These are phyloP conservation scores for Podospora conica DNA, from an alignment of 495 filamentous ascomycete species.

Conservation along the genomic window DNA sequence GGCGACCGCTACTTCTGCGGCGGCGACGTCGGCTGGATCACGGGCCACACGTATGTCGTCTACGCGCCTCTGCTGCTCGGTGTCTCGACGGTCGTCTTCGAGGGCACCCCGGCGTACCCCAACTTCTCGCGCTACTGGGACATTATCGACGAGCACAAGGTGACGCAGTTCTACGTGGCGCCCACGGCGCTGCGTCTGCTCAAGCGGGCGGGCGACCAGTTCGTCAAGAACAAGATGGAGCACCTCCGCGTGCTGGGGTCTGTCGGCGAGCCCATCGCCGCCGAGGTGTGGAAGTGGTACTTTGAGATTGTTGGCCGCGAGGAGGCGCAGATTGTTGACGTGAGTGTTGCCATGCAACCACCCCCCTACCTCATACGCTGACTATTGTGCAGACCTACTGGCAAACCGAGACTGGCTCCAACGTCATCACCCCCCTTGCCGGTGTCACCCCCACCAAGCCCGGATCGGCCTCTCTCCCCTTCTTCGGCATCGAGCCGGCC, in stretches of 20 bases:
- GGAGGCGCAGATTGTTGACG: conserved; percentile 89
- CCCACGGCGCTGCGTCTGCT: conserved; percentile 88
- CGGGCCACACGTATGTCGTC: conserved; percentile 98
- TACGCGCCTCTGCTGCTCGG: conserved; percentile 92
- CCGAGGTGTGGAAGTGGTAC: conserved; percentile 99
- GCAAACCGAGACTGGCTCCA: conserved; percentile 98
- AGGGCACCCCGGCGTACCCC: conserved; percentile 95
- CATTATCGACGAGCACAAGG: conserved; percentile 87
- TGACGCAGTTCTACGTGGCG: conserved; percentile 98
- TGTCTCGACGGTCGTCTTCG: conserved; percentile 94
- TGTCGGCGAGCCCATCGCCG: conserved; percentile 97
- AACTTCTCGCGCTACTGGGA: conserved; percentile 99
- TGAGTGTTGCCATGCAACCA: conserved; percentile 53
- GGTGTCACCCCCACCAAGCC: conserved; percentile 76
- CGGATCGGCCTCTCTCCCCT: conserved; percentile 70
- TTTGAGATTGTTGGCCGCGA: conserved; percentile 92
- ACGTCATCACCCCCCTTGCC: conserved; percentile 75
- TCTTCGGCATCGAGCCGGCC: conserved; percentile 97
- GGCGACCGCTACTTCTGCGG: conserved; percentile 93
- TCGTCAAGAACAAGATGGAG: conserved; percentile 84
- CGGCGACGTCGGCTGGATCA: conserved; percentile 99
- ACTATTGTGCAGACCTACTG: conserved; percentile 76
- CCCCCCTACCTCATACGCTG: neutral
- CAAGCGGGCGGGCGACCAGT: conserved; percentile 90
- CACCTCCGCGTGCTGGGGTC: conserved; percentile 84